Percentiles rank a stretch among this genome's conserved stretches.
These are phyloP conservation scores for Oryza nivara DNA, from an alignment of 176 grass and related monocot genomes.

Conservation along the genomic window DNA sequence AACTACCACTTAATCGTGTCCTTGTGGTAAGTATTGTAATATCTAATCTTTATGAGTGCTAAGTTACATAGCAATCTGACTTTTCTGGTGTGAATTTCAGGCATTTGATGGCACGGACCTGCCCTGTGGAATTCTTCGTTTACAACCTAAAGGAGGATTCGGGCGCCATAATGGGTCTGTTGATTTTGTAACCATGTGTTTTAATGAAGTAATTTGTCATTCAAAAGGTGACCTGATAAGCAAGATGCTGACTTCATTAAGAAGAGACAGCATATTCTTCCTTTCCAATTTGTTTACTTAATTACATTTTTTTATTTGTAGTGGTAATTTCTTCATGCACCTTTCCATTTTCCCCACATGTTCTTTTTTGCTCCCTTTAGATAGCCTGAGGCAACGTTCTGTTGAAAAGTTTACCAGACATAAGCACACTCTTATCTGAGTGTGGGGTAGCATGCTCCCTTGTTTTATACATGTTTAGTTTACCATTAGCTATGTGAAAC, in stretches of 20 bases:
- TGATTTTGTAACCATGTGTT: not conserved
- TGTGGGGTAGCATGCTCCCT: not conserved
- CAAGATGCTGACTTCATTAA: not conserved
- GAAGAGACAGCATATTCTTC: not conserved
- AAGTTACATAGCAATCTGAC: slow-evolving; percentile 9
- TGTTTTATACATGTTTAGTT: not conserved
- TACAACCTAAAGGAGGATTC: slow-evolving; percentile 91
- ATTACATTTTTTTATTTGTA: not conserved
- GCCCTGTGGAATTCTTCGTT: slow-evolving; percentile 80
- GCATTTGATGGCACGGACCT: slow-evolving; percentile 84
- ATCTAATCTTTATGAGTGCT: slow-evolving; percentile 1
- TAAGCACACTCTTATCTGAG: slow-evolving; percentile 1
- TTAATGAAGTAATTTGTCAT: not conserved
- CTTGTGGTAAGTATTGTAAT: slow-evolving; percentile 64
- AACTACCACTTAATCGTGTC: slow-evolving; percentile 73
- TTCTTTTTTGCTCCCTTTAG: not conserved
- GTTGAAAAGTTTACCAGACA: not conserved
- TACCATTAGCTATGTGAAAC: not conserved
- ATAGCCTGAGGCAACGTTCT: slow-evolving; percentile 15
- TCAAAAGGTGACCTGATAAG: not conserved
- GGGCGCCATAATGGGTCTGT: slow-evolving; percentile 81
- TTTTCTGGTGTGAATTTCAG: slow-evolving; percentile 52
- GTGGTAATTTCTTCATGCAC: not conserved
- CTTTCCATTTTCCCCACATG: not conserved
- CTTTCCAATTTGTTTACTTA: not conserved